A percentile compares a stretch with the other conserved stretches of the same genome.
phyloP scores from a whole-genome alignment of 192 early-diverging fungal species.

The Coemansia sp. region DNA sequence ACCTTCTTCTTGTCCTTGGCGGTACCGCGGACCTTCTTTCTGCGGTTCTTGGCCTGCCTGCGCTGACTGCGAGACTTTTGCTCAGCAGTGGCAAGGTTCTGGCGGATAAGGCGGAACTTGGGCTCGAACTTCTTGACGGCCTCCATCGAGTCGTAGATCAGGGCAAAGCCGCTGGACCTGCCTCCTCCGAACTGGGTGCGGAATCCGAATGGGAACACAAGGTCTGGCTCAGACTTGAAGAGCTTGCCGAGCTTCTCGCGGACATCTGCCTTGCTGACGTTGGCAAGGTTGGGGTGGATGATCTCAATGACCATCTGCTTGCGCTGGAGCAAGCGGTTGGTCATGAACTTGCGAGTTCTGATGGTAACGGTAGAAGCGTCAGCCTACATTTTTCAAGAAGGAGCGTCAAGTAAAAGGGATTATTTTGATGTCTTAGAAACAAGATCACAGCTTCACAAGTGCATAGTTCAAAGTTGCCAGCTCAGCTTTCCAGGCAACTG shows the following conservation, averaged over 20 bases:
- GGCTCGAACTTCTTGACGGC: conserved; percentile 98
- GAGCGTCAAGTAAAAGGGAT: not conserved
- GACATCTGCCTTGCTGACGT: conserved; percentile 89
- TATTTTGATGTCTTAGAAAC: too few relatives aligned
- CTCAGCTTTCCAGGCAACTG: too few relatives aligned
- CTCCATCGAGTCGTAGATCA: conserved; percentile 95
- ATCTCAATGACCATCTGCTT: conserved; percentile 98
- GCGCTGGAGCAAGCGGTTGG: conserved; percentile 95
- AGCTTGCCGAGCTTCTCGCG: conserved; percentile 92
- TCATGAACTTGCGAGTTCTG: conserved; percentile 98
- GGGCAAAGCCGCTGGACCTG: conserved; percentile 90
- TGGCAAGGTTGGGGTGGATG: conserved; percentile 90
- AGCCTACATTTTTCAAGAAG: conserved; percentile 55
- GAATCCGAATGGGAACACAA: conserved; percentile 93
- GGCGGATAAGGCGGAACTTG: conserved; percentile 90
- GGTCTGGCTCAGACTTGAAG: conserved; percentile 89
- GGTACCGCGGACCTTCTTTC: conserved; percentile 98
- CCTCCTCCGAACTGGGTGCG: conserved; percentile 96
- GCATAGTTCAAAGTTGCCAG: too few relatives aligned
- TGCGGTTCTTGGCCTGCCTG: conserved; percentile 98
- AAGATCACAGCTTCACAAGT: too few relatives aligned
- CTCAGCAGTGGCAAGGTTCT: conserved; percentile 59
- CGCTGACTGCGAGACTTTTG: conserved; percentile 90
- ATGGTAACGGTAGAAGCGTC: conserved; percentile 87
- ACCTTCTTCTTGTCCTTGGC: conserved; percentile 64